Evolutionary conservation across 345 rosid genomes (phyloP).

Genomic region (Hibiscus trionum): DNA sequence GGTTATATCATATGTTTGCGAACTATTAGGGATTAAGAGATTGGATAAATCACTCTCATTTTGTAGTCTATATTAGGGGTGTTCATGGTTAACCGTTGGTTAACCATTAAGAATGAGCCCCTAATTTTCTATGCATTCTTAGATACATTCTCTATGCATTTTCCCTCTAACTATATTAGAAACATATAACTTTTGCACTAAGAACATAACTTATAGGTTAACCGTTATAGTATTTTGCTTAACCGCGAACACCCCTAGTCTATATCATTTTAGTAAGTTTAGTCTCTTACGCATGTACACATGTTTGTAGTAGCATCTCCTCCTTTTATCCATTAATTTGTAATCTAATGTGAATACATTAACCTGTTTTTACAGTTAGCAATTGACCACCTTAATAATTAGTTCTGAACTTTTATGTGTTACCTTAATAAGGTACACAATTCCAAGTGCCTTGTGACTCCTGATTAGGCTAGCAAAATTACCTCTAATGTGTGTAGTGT

Average conservation of each 20-base stretch:
- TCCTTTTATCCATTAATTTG: neutral
- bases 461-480: neutral
- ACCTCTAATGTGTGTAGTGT: neutral
- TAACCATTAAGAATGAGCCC: no score
- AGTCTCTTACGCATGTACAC: neutral
- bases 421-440: neutral
- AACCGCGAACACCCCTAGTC: no score
- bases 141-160: no score
- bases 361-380: neutral
- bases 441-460: neutral
- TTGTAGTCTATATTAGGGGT: neutral
- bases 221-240: no score
- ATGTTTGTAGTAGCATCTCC: neutral
- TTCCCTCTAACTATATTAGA: no score
- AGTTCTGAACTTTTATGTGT: neutral
- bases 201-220: no score
- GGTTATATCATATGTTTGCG: neutral
- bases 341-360: neutral
- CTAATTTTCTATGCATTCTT: no score
- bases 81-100: no score
- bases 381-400: neutral
- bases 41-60: neutral
- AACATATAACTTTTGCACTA: no score
- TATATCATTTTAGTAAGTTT: neutral
- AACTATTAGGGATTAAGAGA: conserved; percentile 2